A percentile compares a stretch with the other conserved stretches of the same genome.
Evolutionary conservation across 352 stramenopile genomes (phyloP).

Genomic region (Globisporangium acanthophoron): DNA sequence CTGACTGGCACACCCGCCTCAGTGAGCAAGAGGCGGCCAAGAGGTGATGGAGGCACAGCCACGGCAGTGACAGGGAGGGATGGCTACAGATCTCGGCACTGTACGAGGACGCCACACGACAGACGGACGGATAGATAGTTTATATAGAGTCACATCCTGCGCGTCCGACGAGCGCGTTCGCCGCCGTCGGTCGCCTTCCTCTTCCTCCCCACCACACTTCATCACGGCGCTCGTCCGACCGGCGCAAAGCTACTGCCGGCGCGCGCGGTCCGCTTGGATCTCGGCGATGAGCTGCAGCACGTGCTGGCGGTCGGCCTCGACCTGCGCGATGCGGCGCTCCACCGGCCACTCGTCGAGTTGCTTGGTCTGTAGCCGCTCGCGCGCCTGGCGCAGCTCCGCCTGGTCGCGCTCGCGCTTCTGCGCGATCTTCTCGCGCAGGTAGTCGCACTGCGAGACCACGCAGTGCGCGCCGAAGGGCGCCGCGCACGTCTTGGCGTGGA

Average conservation of each 20-base stretch:
- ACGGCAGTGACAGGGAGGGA: no score
- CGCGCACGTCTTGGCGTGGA: slow-evolving; percentile 71
- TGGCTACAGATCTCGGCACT: no score
- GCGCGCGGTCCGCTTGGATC: slow-evolving; percentile 56
- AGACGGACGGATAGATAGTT: not conserved
- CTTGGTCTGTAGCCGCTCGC: slow-evolving; percentile 35
- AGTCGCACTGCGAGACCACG: slow-evolving; percentile 82
- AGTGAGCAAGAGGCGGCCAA: no score
- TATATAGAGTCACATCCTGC: not conserved
- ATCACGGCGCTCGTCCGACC: no score
- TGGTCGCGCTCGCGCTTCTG: slow-evolving; percentile 63
- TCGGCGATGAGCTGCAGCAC: slow-evolving; percentile 73
- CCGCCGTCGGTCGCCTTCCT: not conserved
- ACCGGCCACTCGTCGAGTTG: slow-evolving; percentile 70
- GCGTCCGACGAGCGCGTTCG: no score
- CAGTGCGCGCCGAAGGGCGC: slow-evolving; percentile 52
- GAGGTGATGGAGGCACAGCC: no score
- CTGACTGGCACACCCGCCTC: no score
- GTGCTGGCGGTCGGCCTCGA: slow-evolving; percentile 69
- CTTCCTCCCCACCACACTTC: not conserved
- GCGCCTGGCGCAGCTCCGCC: slow-evolving; percentile 50
- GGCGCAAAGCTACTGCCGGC: slow-evolving; percentile 19
- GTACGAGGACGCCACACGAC: no score
- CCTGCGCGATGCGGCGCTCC: slow-evolving; percentile 73
- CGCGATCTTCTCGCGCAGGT: slow-evolving; percentile 80